Base-by-base conservation (phyloP, 306 rosid species). In the Amphicarpaea edgeworthii region DNA sequence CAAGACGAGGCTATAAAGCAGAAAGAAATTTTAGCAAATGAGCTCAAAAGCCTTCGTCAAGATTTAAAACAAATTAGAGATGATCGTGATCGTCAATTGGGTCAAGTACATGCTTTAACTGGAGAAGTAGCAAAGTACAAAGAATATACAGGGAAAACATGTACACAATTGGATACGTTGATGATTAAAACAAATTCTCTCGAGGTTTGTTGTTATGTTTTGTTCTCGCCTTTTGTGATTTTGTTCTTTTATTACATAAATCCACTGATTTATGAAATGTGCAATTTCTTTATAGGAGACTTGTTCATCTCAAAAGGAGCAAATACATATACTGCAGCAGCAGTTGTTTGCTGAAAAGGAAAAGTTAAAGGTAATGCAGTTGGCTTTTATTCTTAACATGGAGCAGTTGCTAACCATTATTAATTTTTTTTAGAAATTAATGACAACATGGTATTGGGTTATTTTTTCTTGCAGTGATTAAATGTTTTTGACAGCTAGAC, bases 1-100 rank as follows among this genome's bases (percentile, higher is more conserved):
- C 87, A 69, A 20, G 86, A 86, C 19, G 97, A 92, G 72, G 87
- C 87, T 12, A 47, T 70, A 43, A 90, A 86, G 80, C 88, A 90
- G 70, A 95, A 88, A 64, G 91, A 86, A 47, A 50, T 69, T 7
- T 69, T 83, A 65, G 72, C 72, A 55, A 84, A 83, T 49, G 97
- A 91, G 71, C 81, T 93, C 51, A 84, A 72, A 80, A 84, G 93
- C 73, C 89, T 95, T 41, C 88, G 86, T 2, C 93, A 82, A 63
- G 97, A 96, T 58, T 80, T 96, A 43, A 90, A 96, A 42, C 93
- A 90, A 70, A 86, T 84, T 26, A 89, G 93, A 73, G 89, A 88
- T 20, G 98, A 92, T 26, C 99, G 98, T n/a, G 93, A 90, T 78
- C 80, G 87, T 45, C 92, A 83, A 75, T 72, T 72, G 9, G 74